Conservation (phyloP, 1,284 basidiomycete species). For the Naganishia liquefaciens region DNA sequence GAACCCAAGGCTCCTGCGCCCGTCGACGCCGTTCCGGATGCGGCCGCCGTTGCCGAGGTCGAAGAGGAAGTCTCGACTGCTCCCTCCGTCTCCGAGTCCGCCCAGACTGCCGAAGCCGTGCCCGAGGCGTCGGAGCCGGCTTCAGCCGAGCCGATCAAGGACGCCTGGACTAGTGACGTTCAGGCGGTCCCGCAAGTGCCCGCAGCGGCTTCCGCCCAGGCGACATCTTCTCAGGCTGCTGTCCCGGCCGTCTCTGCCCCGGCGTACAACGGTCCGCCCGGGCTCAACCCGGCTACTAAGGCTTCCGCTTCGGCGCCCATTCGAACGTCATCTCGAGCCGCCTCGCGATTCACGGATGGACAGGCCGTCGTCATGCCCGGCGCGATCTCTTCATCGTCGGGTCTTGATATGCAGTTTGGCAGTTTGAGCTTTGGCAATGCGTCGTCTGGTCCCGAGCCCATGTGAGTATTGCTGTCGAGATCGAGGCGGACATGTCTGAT, state of each 20-base stretch:
- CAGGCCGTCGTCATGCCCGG: conserved; percentile 54
- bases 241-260: conserved; percentile 26
- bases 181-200: not conserved
- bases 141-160: conserved; percentile 21
- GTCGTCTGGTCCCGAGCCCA: conserved; percentile 41
- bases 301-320: conserved; percentile 40
- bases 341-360: conserved; percentile 51
- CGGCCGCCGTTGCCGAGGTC: not conserved
- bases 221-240: conserved; percentile 18
- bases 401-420: conserved; percentile 53
- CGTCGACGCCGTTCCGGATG: conserved; percentile 14
- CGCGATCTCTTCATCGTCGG: conserved; percentile 37
- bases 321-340: conserved; percentile 51
- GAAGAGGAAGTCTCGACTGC: conserved; percentile 3
- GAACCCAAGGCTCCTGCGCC: conserved; percentile 11
- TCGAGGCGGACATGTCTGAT: conserved; percentile 28
- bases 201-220: conserved; percentile 9
- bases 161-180: conserved; percentile 26
- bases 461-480: conserved; percentile 34
- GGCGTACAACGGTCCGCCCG: conserved; percentile 52
- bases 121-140: conserved; percentile 21
- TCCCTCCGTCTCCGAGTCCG: conserved; percentile 25
- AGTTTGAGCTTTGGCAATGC: conserved; percentile 54
- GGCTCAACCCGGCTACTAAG: conserved; percentile 48
- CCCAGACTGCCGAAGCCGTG: conserved; percentile 29